phyloP scores from a whole-genome alignment of 192 early-diverging fungal species.

The Gamsiella multidivaricata region DNA sequence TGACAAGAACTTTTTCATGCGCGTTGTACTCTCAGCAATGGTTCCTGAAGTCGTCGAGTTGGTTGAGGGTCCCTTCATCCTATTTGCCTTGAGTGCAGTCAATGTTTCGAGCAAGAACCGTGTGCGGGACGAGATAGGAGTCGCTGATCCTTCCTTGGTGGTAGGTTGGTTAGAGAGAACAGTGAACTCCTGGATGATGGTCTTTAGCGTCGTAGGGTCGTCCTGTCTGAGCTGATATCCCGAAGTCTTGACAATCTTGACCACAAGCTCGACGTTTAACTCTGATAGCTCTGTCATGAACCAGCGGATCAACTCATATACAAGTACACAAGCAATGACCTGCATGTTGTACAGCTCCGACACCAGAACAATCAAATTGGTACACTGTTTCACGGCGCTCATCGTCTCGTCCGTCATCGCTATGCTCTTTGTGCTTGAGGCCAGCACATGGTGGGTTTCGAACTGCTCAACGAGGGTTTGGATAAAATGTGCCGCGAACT shows the following conservation, averaged over 20 bases:
- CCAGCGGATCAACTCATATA: conserved; percentile 87
- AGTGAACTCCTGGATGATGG: conserved; percentile 82
- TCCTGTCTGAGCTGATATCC: conserved; percentile 90
- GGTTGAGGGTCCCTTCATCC: conserved; percentile 68
- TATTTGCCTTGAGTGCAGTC: conserved; percentile 92
- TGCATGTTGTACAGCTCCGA: conserved; percentile 93
- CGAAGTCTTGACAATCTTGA: conserved; percentile 80
- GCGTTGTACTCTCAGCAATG: conserved; percentile 71
- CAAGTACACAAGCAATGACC: conserved; percentile 82
- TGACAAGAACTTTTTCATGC: conserved; percentile 83
- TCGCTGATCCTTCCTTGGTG: conserved; percentile 46
- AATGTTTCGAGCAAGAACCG: conserved; percentile 98
- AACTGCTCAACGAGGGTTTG: conserved; percentile 81
- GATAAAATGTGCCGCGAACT: conserved; percentile 84
- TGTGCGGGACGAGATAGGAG: conserved; percentile 67
- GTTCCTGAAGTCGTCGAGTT: conserved; percentile 57
- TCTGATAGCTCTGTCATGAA: conserved; percentile 80
- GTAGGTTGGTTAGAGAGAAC: conserved; percentile 46
- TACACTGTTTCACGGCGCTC: conserved; percentile 74
- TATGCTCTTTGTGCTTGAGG: conserved; percentile 52
- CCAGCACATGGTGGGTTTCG: conserved; percentile 65
- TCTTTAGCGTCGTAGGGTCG: conserved; percentile 92
- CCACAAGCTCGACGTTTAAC: conserved; percentile 88
- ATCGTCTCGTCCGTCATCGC: conserved; percentile 57
- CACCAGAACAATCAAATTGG: conserved; percentile 83